Percentiles rank a stretch among this genome's conserved stretches.
Evolutionary conservation across 306 rosid species (phyloP).

Genomic region (Trifolium pratense): DNA sequence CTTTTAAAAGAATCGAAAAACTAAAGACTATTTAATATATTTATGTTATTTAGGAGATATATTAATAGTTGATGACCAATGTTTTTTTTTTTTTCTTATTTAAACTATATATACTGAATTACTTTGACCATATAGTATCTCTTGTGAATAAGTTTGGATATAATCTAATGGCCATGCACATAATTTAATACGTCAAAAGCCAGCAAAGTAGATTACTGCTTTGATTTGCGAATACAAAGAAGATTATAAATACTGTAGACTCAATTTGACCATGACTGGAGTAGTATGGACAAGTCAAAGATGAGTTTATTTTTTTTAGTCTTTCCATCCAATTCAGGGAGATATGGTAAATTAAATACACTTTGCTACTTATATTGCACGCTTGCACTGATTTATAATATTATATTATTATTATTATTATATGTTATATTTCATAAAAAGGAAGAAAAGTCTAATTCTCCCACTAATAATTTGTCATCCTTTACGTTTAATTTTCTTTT

Average conservation of each 20-base stretch:
- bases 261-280: not conserved
- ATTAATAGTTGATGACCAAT: not conserved
- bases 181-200: conserved; percentile 1
- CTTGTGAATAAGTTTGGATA: not conserved
- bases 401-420: not conserved
- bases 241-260: not conserved
- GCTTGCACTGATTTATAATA: not conserved
- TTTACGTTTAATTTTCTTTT: not conserved
- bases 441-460: not conserved
- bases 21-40: no score
- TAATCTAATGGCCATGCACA: not conserved
- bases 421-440: not conserved
- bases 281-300: not conserved
- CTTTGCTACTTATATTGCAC: not conserved
- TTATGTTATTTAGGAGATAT: no score
- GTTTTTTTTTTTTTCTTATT: no score
- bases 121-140: not conserved
- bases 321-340: not conserved
- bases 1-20: no score
- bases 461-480: not conserved
- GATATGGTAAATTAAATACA: not conserved
- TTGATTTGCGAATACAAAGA: not conserved
- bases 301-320: not conserved
- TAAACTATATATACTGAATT: not conserved
- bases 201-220: not conserved